Base-by-base conservation (phyloP, 441 rosid genomes). In the Eruca vesicaria region DNA sequence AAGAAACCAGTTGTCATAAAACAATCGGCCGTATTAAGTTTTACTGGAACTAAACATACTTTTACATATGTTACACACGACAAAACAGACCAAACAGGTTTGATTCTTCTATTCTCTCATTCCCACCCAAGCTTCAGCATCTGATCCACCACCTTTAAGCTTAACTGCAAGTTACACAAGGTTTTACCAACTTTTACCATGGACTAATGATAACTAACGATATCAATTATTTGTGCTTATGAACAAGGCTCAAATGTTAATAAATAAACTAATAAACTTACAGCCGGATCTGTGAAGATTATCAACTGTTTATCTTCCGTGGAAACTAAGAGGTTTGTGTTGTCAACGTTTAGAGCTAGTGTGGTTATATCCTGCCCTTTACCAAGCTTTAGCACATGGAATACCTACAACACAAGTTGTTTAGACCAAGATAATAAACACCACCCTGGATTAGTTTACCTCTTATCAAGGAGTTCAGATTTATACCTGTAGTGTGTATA, bases 111-210 rank as follows among this genome's bases (percentile, higher is more conserved):
- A 75, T 38, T 63, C 18, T 78, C 53, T 78, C 98, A 97, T 86
- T 96, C 99, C 98, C 98, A 94, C 11, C 99, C 98, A 72, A 92
- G 98, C 86, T 92, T 94, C 33, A 96, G 89, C 99, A 92, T 96
- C 56, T 90, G 98, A 82, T 96, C 98, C 77, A 94, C 97, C 52
- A 90, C 93, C 86, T 89, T 90, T 83, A 90, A 83, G 85, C 99
- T 96, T 86, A 92, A 87, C 99, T 96, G 92, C 84, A 84, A 35
- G 5, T 11, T 23, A 64, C 28, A 14, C 33, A 41, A 14, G 7
- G 19, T 6, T 19, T 60, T 32, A 58, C 33, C 6, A 18, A 62
- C 28, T 41, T 59, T 41, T 64, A 64, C 68, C 56, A 65, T n/a
- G 10, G 9, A 65, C 57, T 0, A 29, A 64, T 15, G 21, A 64